phyloP scores from a whole-genome alignment of 2,329 filamentous ascomycete species.

The Xylaria sp. region DNA sequence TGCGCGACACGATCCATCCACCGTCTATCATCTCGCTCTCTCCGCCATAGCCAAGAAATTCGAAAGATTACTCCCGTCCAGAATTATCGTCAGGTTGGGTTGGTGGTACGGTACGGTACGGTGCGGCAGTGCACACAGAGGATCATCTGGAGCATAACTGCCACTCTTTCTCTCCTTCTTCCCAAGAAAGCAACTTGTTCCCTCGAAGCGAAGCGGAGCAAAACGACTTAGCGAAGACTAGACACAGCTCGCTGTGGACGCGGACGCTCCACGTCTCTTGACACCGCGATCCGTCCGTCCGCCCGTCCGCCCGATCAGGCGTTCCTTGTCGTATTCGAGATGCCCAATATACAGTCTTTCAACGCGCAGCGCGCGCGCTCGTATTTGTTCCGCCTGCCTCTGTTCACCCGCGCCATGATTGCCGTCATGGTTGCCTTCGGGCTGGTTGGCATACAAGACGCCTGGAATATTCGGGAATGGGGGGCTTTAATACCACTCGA shows the following conservation, averaged over 20 bases:
- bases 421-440: slow-evolving; percentile 75
- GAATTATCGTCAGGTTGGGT: neutral
- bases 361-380: slow-evolving; percentile 80
- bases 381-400: slow-evolving; percentile 84
- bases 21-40: neutral
- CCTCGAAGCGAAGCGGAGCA: neutral
- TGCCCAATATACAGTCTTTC: slow-evolving; percentile 62
- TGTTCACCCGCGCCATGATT: slow-evolving; percentile 82
- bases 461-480: slow-evolving; percentile 81
- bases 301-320: neutral
- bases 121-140: slow-evolving; percentile 12
- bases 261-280: neutral
- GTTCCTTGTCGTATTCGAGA: slow-evolving; percentile 37
- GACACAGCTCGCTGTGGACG: neutral
- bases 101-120: neutral
- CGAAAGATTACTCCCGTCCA: neutral
- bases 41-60: no score
- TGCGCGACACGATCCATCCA: slow-evolving; percentile 1
- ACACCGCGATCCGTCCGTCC: neutral
- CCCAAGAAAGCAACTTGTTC: neutral
- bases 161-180: neutral
- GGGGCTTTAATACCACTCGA: slow-evolving; percentile 81
- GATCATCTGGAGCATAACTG: neutral
- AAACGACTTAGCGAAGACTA: neutral
- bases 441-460: slow-evolving; percentile 73